Conservation (phyloP, 495 filamentous ascomycete genomes). For the Xylaria bambusicola region DNA sequence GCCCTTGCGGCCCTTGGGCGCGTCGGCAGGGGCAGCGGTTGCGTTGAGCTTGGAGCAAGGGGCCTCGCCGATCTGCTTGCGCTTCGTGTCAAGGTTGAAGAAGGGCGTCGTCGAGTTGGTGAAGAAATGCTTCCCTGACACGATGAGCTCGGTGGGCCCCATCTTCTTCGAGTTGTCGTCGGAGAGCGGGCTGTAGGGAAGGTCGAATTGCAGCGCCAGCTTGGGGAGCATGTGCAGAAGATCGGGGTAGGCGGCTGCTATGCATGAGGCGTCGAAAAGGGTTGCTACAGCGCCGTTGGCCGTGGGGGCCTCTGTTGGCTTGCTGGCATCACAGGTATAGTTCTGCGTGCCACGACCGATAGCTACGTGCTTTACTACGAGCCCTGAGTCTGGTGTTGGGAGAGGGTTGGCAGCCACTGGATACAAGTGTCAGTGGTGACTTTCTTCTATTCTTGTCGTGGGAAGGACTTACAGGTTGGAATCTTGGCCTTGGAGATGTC, state of each 20-base stretch:
- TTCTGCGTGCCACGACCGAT: constrained; percentile 90
- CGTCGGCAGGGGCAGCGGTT: constrained; percentile 58
- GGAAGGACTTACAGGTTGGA: constrained; percentile 42
- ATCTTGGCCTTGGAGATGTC: constrained; percentile 52
- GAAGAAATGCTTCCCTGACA: constrained; percentile 81
- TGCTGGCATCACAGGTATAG: constrained; percentile 72
- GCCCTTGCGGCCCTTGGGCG: constrained; percentile 51
- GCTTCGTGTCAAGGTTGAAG: constrained; percentile 68
- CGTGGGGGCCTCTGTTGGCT: constrained; percentile 58
- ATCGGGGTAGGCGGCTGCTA: constrained; percentile 65
- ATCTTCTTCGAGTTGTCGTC: constrained; percentile 38
- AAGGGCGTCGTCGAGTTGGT: constrained; percentile 67
- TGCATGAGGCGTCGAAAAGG: constrained; percentile 86
- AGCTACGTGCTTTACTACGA: constrained; percentile 71
- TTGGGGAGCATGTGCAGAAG: constrained; percentile 58
- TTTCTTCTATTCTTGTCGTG: neutral
- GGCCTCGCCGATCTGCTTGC: constrained; percentile 59
- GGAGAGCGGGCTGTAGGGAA: constrained; percentile 54
- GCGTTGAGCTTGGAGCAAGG: constrained; percentile 60
- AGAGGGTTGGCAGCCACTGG: constrained; percentile 36
- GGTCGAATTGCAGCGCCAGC: constrained; percentile 58
- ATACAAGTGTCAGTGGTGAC: neutral
- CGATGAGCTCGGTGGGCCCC: constrained; percentile 55
- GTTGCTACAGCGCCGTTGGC: constrained; percentile 75
- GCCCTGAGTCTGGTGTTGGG: constrained; percentile 56